A percentile compares a stretch with the other conserved stretches of the same genome.
Conservation (phyloP, 352 stramenopile species). For the Pythium apleroticum region DNA sequence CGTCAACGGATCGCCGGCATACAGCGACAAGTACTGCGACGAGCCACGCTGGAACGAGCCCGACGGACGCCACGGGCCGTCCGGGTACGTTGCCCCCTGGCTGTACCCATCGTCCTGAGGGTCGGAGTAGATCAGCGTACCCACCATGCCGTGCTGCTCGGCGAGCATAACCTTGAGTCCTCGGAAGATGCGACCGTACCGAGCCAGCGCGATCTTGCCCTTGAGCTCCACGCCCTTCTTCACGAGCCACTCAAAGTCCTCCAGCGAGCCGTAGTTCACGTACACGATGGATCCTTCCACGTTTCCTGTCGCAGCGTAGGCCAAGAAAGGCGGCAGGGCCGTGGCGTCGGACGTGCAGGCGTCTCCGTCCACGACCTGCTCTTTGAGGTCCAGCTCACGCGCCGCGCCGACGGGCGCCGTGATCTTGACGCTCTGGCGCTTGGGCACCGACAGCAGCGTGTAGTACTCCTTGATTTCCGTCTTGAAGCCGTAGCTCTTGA, state of each 20-base stretch:
- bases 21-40: conserved; percentile 79
- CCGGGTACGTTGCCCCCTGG: conserved; percentile 64
- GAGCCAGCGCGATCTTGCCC: conserved; percentile 80
- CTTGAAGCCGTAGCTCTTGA: conserved; percentile 33
- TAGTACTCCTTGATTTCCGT: conserved; percentile 45
- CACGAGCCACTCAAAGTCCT: conserved; percentile 80
- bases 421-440: conserved; percentile 38
- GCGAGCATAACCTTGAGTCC: conserved; percentile 85
- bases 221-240: conserved; percentile 61
- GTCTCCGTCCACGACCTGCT: conserved; percentile 57
- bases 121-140: conserved; percentile 88
- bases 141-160: conserved; percentile 66
- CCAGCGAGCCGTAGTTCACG: conserved; percentile 78
- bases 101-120: conserved; percentile 81
- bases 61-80: conserved; percentile 73
- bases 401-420: conserved; percentile 32
- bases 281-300: conserved; percentile 76
- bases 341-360: conserved; percentile 51
- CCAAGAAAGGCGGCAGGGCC: conserved; percentile 73
- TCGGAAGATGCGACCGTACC: conserved; percentile 79
- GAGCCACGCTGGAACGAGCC: conserved; percentile 84
- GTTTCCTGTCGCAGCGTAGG: conserved; percentile 77
- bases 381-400: conserved; percentile 52
- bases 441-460: conserved; percentile 63
- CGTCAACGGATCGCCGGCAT: conserved; percentile 64